A percentile compares a stretch with the other conserved stretches of the same genome.
Conservation (phyloP, 257 asterid species). For the Plantago elongata region DNA sequence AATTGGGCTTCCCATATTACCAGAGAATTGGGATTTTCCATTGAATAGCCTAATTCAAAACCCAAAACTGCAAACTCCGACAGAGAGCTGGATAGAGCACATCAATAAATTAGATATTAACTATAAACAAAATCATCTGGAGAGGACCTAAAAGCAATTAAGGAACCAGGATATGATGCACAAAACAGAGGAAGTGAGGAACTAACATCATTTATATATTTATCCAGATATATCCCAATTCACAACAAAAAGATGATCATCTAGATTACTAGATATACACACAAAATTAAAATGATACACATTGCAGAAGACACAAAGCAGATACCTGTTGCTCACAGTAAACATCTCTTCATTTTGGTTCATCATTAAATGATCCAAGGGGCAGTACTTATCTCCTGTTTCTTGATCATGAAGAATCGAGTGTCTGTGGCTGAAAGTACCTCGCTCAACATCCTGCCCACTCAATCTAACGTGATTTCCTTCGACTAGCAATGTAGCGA, state of each 20-base stretch:
- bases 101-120: constrained; percentile 18
- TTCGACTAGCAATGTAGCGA: constrained; percentile 89
- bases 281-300: neutral
- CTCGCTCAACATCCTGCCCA: constrained; percentile 98
- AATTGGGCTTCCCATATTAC: constrained; percentile 97
- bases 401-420: constrained; percentile 91
- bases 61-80: constrained; percentile 94
- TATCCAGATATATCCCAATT: too few relatives aligned
- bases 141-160: neutral
- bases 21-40: constrained; percentile 94
- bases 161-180: constrained; percentile 5
- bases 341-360: constrained; percentile 95
- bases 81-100: constrained; percentile 60
- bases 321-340: constrained; percentile 95
- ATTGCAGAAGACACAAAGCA: constrained; percentile 15
- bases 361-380: constrained; percentile 81
- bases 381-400: constrained; percentile 80
- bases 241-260: too few relatives aligned
- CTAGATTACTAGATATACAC: too few relatives aligned
- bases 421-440: constrained; percentile 98
- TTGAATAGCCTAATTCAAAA: constrained; percentile 89
- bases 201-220: constrained; percentile 3
- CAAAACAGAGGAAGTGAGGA: neutral
- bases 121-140: constrained; percentile 5
- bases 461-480: constrained; percentile 99